Conservation (phyloP, 352 stramenopile species). For the Globisporangium polare region DNA sequence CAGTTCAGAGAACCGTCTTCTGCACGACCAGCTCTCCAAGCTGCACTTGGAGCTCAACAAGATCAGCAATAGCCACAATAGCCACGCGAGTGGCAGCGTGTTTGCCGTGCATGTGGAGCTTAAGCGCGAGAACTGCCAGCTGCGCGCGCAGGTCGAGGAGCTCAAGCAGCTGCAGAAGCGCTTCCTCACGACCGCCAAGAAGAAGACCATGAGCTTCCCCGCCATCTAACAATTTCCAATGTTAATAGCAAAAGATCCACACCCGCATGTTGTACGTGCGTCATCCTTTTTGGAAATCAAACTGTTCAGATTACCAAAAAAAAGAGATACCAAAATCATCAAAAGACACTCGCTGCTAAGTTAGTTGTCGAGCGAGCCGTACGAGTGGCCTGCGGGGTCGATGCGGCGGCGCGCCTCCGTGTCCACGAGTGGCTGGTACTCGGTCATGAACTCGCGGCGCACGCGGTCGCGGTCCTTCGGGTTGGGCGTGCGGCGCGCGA, state of each 20-base stretch:
- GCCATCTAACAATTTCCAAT: slow-evolving; percentile 26
- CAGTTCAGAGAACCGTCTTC: slow-evolving; percentile 21
- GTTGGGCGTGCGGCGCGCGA: slow-evolving; percentile 75
- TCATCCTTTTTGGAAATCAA: not conserved
- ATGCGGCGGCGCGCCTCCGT: slow-evolving; percentile 55
- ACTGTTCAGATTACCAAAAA: not conserved
- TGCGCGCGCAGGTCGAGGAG: slow-evolving; percentile 64
- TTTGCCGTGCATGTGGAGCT: slow-evolving; percentile 74
- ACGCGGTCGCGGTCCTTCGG: slow-evolving; percentile 76
- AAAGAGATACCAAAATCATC: not conserved
- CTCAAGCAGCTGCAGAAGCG: slow-evolving; percentile 63
- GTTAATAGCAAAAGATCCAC: not conserved
- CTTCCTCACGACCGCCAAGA: slow-evolving; percentile 68
- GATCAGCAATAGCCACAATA: slow-evolving; percentile 14
- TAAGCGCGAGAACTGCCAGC: slow-evolving; percentile 69
- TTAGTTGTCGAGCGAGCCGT: slow-evolving; percentile 76
- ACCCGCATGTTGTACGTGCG: not conserved
- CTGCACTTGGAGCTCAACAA: slow-evolving; percentile 35
- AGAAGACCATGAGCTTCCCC: slow-evolving; percentile 68
- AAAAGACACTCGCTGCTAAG: not conserved
- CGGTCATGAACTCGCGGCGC: slow-evolving; percentile 83
- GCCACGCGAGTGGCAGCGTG: slow-evolving; percentile 19
- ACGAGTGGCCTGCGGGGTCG: slow-evolving; percentile 71
- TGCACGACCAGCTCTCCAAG: slow-evolving; percentile 34
- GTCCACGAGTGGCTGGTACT: slow-evolving; percentile 76